Evolutionary conservation across 2,329 filamentous ascomycete species (phyloP).

Genomic region (Penicillium psychrosexuale): DNA sequence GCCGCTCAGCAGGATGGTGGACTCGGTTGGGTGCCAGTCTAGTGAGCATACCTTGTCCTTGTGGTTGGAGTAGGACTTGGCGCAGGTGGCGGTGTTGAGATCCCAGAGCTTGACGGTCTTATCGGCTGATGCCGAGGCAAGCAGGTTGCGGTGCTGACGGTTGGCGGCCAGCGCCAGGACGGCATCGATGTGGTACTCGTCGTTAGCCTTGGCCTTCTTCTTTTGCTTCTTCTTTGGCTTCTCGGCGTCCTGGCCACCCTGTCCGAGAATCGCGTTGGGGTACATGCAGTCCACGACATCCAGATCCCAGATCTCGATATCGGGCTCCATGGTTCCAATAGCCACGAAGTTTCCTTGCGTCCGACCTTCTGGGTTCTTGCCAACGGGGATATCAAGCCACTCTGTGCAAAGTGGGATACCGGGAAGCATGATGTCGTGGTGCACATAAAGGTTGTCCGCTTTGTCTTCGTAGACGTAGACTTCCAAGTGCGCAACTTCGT

Average conservation of each 20-base stretch:
- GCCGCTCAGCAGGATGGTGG: slow-evolving; percentile 84
- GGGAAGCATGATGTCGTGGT: slow-evolving; percentile 98
- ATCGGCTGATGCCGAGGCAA: slow-evolving; percentile 93
- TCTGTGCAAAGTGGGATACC: slow-evolving; percentile 93
- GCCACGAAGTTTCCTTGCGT: slow-evolving; percentile 86
- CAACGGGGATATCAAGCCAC: slow-evolving; percentile 91
- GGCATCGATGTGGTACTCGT: slow-evolving; percentile 89
- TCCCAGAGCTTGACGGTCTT: slow-evolving; percentile 99
- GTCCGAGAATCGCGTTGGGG: slow-evolving; percentile 90
- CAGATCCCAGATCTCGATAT: slow-evolving; percentile 98
- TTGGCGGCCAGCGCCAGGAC: slow-evolving; percentile 90
- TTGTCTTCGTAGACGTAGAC: slow-evolving; percentile 97
- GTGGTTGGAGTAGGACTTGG: slow-evolving; percentile 93
- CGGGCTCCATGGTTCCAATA: slow-evolving; percentile 93
- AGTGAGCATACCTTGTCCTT: slow-evolving; percentile 97
- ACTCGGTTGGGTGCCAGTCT: slow-evolving; percentile 84
- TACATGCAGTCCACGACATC: slow-evolving; percentile 98
- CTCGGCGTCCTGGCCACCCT: slow-evolving; percentile 52
- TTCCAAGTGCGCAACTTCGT: slow-evolving; percentile 93
- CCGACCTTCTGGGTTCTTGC: slow-evolving; percentile 64
- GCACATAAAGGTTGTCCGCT: slow-evolving; percentile 94
- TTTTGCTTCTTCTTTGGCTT: slow-evolving; percentile 71
- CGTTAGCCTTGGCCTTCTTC: slow-evolving; percentile 86
- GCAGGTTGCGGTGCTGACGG: slow-evolving; percentile 85
- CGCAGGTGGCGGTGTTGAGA: slow-evolving; percentile 83